Percentiles rank a stretch among this genome's conserved stretches.
Evolutionary conservation across 305 asterid genomes (phyloP).

Genomic region (Caryopteris hybrid): DNA sequence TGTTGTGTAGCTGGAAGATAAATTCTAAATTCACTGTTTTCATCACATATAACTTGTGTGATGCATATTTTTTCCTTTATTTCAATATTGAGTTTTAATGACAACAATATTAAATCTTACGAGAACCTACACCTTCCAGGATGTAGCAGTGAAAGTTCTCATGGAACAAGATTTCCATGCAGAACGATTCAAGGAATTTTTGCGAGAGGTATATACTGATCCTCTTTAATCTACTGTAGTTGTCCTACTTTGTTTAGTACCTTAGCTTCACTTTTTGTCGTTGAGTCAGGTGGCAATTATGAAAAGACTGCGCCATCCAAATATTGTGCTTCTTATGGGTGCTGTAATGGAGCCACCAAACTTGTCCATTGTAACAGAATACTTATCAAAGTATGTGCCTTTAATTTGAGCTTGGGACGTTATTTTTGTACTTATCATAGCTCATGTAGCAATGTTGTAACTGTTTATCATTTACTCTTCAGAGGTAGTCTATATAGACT

Average conservation of each 20-base stretch:
- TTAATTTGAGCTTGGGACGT: constrained; percentile 13
- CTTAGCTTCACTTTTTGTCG: constrained; percentile 16
- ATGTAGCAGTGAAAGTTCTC: constrained; percentile 90
- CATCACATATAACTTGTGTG: not conserved
- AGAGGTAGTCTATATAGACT: constrained; percentile 89
- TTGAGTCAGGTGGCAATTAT: constrained; percentile 74
- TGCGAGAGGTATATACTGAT: constrained; percentile 58
- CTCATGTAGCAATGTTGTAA: constrained; percentile 3
- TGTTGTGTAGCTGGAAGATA: not conserved
- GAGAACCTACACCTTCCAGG: constrained; percentile 44
- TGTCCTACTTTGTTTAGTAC: constrained; percentile 1
- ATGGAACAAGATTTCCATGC: constrained; percentile 85
- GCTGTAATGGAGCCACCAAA: constrained; percentile 87
- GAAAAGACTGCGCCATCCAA: constrained; percentile 93
- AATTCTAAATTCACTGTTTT: not conserved
- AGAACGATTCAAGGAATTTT: constrained; percentile 61
- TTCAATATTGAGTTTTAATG: constrained; percentile 1
- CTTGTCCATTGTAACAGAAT: constrained; percentile 90
- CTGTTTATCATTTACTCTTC: constrained; percentile 21
- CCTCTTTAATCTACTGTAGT: not conserved
- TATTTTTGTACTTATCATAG: constrained; percentile 5
- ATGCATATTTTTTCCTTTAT: not conserved
- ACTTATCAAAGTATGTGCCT: constrained; percentile 60
- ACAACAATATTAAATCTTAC: constrained; percentile 18
- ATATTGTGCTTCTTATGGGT: constrained; percentile 94